A percentile compares a stretch with the other conserved stretches of the same genome.
These are phyloP conservation scores for Leccinum pseudoinsigne DNA, from an alignment of 1,284 basidiomycete genomes.

Conservation along the genomic window DNA sequence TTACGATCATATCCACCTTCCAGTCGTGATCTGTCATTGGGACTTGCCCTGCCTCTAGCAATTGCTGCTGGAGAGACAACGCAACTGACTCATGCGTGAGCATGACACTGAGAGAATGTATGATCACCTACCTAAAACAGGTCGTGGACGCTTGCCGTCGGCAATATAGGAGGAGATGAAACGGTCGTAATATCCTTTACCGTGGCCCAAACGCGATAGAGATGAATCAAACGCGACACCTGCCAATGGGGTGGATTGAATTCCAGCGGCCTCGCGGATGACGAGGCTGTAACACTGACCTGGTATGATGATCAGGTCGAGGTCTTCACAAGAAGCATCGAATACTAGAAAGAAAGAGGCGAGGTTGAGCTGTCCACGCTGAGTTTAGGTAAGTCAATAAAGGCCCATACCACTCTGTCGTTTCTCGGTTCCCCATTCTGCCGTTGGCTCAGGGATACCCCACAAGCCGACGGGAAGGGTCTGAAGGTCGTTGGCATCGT, in stretches of 20 bases:
- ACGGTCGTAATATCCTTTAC: conserved; percentile 79
- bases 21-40: conserved; percentile 65
- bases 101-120: conserved; percentile 10
- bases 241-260: conserved; percentile 28
- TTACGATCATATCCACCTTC: conserved; percentile 65
- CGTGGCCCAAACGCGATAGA: conserved; percentile 73
- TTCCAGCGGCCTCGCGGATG: conserved; percentile 12
- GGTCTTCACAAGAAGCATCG: conserved; percentile 39
- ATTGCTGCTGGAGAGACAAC: conserved; percentile 63
- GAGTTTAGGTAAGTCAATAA: background rate
- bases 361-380: conserved; percentile 3
- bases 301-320: conserved; percentile 72
- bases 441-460: conserved; percentile 71
- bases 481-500: conserved; percentile 56
- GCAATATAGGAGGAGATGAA: conserved; percentile 60
- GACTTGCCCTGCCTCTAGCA: conserved; percentile 52
- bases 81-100: conserved; percentile 47
- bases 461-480: conserved; percentile 59
- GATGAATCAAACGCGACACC: conserved; percentile 76
- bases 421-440: conserved; percentile 41
- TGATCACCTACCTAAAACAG: conserved; percentile 50
- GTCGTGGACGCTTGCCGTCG: conserved; percentile 39
- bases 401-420: conserved; percentile 53
- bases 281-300: conserved; percentile 41
- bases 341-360: conserved; percentile 38